phyloP scores from a whole-genome alignment of 768 basidiomycete species.

The Boletus sp. region DNA sequence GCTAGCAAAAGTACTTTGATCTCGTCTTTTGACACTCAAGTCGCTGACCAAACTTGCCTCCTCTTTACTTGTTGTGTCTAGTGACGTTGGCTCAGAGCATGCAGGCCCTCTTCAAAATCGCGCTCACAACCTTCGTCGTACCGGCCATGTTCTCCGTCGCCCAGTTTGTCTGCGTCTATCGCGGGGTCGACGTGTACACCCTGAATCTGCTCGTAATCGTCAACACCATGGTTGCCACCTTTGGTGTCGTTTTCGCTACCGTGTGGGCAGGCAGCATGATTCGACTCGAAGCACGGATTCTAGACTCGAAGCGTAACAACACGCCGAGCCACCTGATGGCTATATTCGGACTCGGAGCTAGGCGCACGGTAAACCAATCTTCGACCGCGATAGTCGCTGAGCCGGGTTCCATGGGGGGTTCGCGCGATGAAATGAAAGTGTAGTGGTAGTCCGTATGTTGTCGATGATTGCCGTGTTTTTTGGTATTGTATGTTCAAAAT shows the following conservation, averaged over 20 bases:
- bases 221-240: constrained; percentile 10
- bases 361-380: not conserved
- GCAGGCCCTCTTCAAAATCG: constrained; percentile 22
- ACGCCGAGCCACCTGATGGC: not conserved
- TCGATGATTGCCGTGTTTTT: not conserved
- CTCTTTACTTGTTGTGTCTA: not conserved
- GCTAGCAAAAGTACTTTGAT: not conserved
- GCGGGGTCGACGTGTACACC: not conserved
- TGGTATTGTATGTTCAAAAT: too few relatives aligned
- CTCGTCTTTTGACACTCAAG: not conserved
- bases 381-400: not conserved
- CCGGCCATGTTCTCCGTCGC: constrained; percentile 16
- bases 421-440: not conserved
- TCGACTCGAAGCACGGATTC: not conserved
- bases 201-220: constrained; percentile 3
- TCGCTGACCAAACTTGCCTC: not conserved
- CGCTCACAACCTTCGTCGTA: constrained; percentile 26
- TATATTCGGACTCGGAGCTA: not conserved
- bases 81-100: constrained; percentile 5
- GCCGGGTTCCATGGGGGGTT: too few relatives aligned
- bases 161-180: constrained; percentile 9
- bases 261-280: constrained; percentile 4
- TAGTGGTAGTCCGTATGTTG: not conserved
- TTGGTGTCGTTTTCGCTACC: constrained; percentile 6
- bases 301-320: not conserved